Conservation (phyloP, 108 stramenopile genomes). For the Pseudonitzschia delicatissima region DNA sequence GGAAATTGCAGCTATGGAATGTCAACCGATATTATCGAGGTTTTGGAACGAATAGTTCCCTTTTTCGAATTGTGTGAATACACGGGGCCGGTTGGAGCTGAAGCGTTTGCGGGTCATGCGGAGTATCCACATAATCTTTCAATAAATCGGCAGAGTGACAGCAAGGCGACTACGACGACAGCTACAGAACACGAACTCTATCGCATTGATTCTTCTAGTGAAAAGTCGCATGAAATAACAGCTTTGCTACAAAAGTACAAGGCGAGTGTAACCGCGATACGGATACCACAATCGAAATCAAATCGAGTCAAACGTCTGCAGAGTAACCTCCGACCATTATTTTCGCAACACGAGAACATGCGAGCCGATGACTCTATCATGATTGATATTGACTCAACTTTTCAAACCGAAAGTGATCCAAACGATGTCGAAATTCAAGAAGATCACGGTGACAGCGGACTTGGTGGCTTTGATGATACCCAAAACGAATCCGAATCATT, state of each 20-base stretch:
- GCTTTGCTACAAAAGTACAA: neutral
- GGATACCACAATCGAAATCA: constrained; percentile 1
- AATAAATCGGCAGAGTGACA: neutral
- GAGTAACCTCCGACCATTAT: neutral
- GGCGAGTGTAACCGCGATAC: neutral
- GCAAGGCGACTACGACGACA: neutral
- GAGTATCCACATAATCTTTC: constrained; percentile 30
- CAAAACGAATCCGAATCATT: neutral
- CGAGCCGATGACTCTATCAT: neutral
- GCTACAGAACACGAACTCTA: neutral
- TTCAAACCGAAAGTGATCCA: neutral
- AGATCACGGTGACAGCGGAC: no score
- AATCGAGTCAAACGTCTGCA: neutral
- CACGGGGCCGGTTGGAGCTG: constrained; percentile 38
- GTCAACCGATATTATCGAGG: constrained; percentile 20
- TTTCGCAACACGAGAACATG: neutral
- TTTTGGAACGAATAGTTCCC: constrained; percentile 22
- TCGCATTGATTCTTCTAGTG: neutral
- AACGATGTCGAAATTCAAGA: no score
- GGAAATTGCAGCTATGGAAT: constrained; percentile 24
- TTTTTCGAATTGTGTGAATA: constrained; percentile 39
- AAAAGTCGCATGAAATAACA: neutral
- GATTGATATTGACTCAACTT: neutral
- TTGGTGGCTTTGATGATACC: no score
- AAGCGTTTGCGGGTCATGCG: constrained; percentile 39